Conservation (phyloP, 106 monocot genomes). For the Dactylorhiza incarnata region DNA sequence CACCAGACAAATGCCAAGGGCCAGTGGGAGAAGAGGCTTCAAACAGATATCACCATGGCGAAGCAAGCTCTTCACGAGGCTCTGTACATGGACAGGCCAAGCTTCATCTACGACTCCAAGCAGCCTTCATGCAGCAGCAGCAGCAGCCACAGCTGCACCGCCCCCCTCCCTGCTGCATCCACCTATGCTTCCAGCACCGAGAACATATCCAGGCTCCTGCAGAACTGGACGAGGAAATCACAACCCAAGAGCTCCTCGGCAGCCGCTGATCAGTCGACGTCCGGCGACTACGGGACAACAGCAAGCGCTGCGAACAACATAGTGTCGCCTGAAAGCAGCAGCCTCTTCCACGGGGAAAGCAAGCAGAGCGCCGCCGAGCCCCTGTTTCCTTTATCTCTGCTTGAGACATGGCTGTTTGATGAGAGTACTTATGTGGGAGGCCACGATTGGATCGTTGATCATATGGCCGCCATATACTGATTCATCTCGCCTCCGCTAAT, state of each 20-base stretch:
- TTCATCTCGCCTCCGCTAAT: no score
- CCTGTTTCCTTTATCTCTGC: constrained; percentile 3
- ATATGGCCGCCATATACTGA: not conserved
- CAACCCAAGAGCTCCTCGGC: not conserved
- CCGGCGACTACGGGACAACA: not conserved
- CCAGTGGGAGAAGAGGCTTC: constrained; percentile 21
- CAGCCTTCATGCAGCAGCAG: not conserved
- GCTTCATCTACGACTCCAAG: not conserved
- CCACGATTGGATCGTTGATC: not conserved
- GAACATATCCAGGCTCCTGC: constrained; percentile 9
- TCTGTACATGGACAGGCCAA: not conserved
- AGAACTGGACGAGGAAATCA: constrained; percentile 8
- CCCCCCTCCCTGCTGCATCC: not conserved
- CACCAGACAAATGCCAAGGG: constrained; percentile 11
- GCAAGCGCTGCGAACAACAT: not conserved
- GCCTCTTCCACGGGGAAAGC: constrained; percentile 6
- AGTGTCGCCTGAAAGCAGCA: constrained; percentile 1
- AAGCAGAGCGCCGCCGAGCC: constrained; percentile 5
- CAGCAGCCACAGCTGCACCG: not conserved
- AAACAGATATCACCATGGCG: constrained; percentile 19
- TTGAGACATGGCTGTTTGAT: constrained; percentile 20
- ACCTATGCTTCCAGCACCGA: constrained; percentile 10
- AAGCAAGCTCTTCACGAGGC: constrained; percentile 16
- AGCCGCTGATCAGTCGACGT: not conserved
- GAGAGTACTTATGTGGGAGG: constrained; percentile 5